Percentiles rank a stretch among this genome's conserved stretches.
Evolutionary conservation across 352 stramenopile species (phyloP).

Genomic region (Globisporangium sylvaticum): DNA sequence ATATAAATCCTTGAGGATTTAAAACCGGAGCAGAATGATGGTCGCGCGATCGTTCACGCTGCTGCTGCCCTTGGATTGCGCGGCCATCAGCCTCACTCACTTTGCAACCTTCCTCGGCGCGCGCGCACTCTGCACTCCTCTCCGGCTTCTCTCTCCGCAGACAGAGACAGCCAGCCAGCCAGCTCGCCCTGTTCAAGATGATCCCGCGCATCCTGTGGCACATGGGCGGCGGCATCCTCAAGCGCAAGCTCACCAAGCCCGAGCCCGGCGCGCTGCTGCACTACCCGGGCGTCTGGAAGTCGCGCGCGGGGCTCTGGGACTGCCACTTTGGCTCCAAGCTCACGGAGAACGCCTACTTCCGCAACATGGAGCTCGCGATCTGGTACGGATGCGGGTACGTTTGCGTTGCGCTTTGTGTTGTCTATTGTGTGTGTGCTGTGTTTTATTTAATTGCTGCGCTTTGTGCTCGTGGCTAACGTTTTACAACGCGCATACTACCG

Average conservation of each 20-base stretch:
- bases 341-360: conserved; percentile 65
- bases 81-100: neutral
- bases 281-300: conserved; percentile 56
- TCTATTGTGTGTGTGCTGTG: neutral
- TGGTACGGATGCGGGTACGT: conserved; percentile 65
- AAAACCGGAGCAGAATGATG: neutral
- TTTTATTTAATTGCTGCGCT: neutral
- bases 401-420: neutral
- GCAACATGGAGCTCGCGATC: conserved; percentile 69
- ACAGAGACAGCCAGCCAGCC: neutral
- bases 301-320: conserved; percentile 52
- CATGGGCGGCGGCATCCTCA: conserved; percentile 52
- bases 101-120: neutral
- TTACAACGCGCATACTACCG: neutral
- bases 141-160: neutral
- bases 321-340: conserved; percentile 50
- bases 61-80: neutral
- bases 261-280: conserved; percentile 43
- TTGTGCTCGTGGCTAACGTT: neutral
- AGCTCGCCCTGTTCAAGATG: conserved; percentile 19
- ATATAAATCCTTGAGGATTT: no score
- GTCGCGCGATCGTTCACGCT: neutral
- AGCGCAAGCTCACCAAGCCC: conserved; percentile 39
- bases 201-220: conserved; percentile 72
- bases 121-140: neutral